A percentile compares a stretch with the other conserved stretches of the same genome.
Conservation (phyloP, 2,329 filamentous ascomycete species). For the Eutypa lata region DNA sequence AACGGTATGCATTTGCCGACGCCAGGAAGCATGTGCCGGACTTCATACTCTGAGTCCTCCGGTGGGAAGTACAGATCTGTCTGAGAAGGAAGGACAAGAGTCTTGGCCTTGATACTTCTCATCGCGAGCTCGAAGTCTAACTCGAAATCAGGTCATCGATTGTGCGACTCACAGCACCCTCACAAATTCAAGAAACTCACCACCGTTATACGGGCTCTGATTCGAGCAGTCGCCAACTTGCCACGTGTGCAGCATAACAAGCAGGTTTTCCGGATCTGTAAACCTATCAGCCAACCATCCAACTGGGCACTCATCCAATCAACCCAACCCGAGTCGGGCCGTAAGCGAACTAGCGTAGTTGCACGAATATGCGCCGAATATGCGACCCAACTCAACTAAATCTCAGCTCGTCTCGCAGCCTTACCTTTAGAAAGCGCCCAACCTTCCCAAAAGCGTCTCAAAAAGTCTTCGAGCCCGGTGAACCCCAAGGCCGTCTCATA, state of each 20-base stretch:
- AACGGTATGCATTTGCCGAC: slow-evolving; percentile 34
- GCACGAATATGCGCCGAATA: too few relatives aligned
- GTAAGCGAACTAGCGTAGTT: too few relatives aligned
- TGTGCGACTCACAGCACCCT: too few relatives aligned
- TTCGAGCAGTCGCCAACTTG: slow-evolving; percentile 68
- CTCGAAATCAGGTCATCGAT: too few relatives aligned
- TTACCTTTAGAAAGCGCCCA: slow-evolving; percentile 67
- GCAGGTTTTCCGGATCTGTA: slow-evolving; percentile 67
- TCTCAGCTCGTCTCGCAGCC: too few relatives aligned
- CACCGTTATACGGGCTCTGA: slow-evolving; percentile 60
- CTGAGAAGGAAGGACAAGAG: slow-evolving; percentile 66
- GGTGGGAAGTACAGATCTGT: slow-evolving; percentile 82
- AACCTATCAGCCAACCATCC: not conserved
- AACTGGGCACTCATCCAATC: not conserved
- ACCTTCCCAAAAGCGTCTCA: slow-evolving; percentile 71
- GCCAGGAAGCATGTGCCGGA: slow-evolving; percentile 41
- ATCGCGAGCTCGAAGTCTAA: slow-evolving; percentile 61
- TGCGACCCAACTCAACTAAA: too few relatives aligned
- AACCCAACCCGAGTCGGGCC: too few relatives aligned
- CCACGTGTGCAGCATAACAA: slow-evolving; percentile 77
- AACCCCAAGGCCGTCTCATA: slow-evolving; percentile 64
- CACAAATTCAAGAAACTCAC: slow-evolving; percentile 19
- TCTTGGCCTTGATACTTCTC: slow-evolving; percentile 68
- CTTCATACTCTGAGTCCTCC: slow-evolving; percentile 74
- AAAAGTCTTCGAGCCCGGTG: slow-evolving; percentile 68